These are phyloP conservation scores for Boletus smithii DNA, from an alignment of 1,284 basidiomycete species.

Conservation along the genomic window DNA sequence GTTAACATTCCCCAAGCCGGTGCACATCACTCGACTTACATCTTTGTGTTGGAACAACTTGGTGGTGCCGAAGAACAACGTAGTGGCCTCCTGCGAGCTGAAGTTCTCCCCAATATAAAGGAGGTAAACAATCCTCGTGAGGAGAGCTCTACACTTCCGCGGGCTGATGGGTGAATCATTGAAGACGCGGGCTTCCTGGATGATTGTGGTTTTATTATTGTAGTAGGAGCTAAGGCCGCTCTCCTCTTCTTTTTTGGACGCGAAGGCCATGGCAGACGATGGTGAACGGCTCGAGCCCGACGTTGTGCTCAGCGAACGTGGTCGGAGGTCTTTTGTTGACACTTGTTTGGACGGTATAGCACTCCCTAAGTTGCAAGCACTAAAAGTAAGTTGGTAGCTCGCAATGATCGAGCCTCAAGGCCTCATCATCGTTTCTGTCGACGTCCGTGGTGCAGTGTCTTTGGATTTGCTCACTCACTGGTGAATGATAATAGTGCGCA, in stretches of 20 bases:
- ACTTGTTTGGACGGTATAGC: slow-evolving; percentile 24
- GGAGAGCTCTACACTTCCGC: slow-evolving; percentile 92
- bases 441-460: no score
- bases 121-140: slow-evolving; percentile 96
- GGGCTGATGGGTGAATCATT: slow-evolving; percentile 98
- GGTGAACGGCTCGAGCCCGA: slow-evolving; percentile 14
- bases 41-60: slow-evolving; percentile 99
- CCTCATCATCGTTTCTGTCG: no score
- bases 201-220: slow-evolving; percentile 93
- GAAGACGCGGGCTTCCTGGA: slow-evolving; percentile 98
- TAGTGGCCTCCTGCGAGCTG: slow-evolving; percentile 94
- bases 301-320: slow-evolving; percentile 20
- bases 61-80: slow-evolving; percentile 97
- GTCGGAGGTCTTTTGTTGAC: slow-evolving; percentile 21
- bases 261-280: slow-evolving; percentile 65
- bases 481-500: no score
- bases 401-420: no score
- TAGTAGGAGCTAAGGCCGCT: slow-evolving; percentile 81
- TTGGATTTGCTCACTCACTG: no score
- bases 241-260: slow-evolving; percentile 92
- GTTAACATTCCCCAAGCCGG: slow-evolving; percentile 10
- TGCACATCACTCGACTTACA: slow-evolving; percentile 52
- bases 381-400: no score
- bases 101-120: slow-evolving; percentile 96
- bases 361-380: no score